Conservation (phyloP, 2,329 filamentous ascomycete genomes). For the Fusarium brachygibbosum region DNA sequence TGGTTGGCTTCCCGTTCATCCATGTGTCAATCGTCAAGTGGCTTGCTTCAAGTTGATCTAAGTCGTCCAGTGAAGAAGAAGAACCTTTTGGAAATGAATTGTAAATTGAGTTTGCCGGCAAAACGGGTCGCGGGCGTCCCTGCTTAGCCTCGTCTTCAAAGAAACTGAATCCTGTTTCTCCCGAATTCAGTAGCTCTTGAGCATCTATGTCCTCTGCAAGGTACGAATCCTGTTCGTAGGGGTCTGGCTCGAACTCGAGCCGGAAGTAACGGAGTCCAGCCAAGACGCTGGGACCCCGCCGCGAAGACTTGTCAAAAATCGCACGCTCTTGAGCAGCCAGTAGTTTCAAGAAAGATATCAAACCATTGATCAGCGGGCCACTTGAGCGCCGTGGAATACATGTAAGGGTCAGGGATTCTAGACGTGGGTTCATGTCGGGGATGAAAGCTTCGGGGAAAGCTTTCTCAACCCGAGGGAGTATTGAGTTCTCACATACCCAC, state of each 20-base stretch:
- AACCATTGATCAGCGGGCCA: conserved; percentile 63
- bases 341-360: conserved; percentile 63
- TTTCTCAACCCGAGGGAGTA: conserved; percentile 60
- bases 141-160: conserved; percentile 52
- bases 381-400: conserved; percentile 66
- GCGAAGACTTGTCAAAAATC: conserved; percentile 55
- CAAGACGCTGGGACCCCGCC: conserved; percentile 60
- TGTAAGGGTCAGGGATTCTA: conserved; percentile 67
- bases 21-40: conserved; percentile 42
- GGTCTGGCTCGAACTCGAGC: conserved; percentile 67
- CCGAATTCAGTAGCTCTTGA: conserved; percentile 58
- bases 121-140: conserved; percentile 19
- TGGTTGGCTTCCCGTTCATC: conserved; percentile 48
- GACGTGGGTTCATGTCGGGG: conserved; percentile 69
- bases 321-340: conserved; percentile 63
- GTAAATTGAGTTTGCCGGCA: conserved; percentile 4
- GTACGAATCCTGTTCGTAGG: conserved; percentile 54
- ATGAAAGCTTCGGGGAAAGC: conserved; percentile 63
- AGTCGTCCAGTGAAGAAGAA: neutral
- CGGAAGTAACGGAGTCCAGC: conserved; percentile 66
- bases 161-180: conserved; percentile 60
- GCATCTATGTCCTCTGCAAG: conserved; percentile 57
- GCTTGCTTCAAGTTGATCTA: conserved; percentile 39
- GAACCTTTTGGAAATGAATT: conserved; percentile 20
- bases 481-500: conserved; percentile 60